Evolutionary conservation across 441 rosid genomes (phyloP).

Genomic region (Raphanus hybrid): DNA sequence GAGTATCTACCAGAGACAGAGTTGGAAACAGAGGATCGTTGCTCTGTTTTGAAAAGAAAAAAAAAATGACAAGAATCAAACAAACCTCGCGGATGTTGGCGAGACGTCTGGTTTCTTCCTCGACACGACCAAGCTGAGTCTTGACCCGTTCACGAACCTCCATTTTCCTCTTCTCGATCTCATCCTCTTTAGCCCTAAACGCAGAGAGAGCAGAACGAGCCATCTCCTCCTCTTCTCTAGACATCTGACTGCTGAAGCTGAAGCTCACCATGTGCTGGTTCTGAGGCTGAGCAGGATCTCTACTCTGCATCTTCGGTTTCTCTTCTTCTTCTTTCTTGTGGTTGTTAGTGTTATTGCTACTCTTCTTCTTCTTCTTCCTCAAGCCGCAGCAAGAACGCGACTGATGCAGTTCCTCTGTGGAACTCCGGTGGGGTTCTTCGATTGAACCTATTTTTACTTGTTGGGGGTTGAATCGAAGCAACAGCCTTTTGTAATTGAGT

Average conservation of each 20-base stretch:
- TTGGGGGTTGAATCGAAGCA: slow-evolving; percentile 27
- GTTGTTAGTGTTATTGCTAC: background rate
- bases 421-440: slow-evolving; percentile 37
- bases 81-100: slow-evolving; percentile 85
- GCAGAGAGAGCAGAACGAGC: slow-evolving; percentile 85
- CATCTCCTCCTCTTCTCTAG: slow-evolving; percentile 93
- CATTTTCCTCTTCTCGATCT: slow-evolving; percentile 85
- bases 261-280: slow-evolving; percentile 59
- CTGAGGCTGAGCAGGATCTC: slow-evolving; percentile 40
- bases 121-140: slow-evolving; percentile 84
- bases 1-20: background rate
- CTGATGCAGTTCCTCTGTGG: slow-evolving; percentile 43
- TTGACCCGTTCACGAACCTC: slow-evolving; percentile 86
- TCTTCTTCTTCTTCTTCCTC: slow-evolving; percentile 36
- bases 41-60: background rate
- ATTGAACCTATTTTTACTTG: slow-evolving; percentile 37
- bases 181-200: slow-evolving; percentile 89
- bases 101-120: slow-evolving; percentile 80
- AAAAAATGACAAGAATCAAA: background rate
- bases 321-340: background rate
- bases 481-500: slow-evolving; percentile 27
- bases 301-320: slow-evolving; percentile 35
- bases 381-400: slow-evolving; percentile 50
- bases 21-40: background rate
- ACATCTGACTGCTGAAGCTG: slow-evolving; percentile 87